Base-by-base conservation (phyloP, 2,329 filamentous ascomycete genomes). In the Colletotrichum echinochloae region DNA sequence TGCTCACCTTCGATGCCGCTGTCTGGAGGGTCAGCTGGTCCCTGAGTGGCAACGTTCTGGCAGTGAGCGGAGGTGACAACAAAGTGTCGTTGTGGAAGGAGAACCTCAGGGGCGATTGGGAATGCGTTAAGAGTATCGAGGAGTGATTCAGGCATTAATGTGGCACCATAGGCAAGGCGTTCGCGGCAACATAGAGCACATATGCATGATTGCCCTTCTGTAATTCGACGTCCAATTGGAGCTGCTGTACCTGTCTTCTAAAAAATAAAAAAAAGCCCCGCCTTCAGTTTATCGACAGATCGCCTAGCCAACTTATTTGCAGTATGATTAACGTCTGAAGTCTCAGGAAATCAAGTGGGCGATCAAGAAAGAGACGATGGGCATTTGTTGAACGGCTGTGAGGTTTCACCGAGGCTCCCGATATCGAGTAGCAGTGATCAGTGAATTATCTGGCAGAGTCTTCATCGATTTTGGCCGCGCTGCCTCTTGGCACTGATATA, bases 1-100 rank as follows among this genome's bases (percentile, higher is more conserved):
- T 92, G 49, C 87, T 99, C 74, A 90, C 91, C 77, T 97, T 99
- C 76, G 95, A 98, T 72, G 90, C 92, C 5, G 91, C 95, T 56
- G 89, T 97, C 70, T 99, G 96, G 96, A 91, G 96, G 66, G 96
- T 98, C 55, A 98, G 94, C 86, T 99, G 96, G 96, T 97, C 94
- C 76, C 86, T 98, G 79, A 97, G 94, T 81, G 96, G 96, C 62
- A 99, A 99, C 80, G 95, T 98, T 26, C 86, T 99, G 76, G 96
- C 96, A 12, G 94, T 98, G 73, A 96, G 93, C 79, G 94, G 94
- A 48, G 94, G 92, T 33, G 95, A 99, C 83, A 99, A 99, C 86
- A 95, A 97, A 84, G 95, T 99, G 66, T 97, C 92, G 64, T 83
- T 99, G 81, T 99, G 95, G 95, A 99, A 98, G 88, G 96, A 99